Evolutionary conservation across 139 green algal species (phyloP).

Genomic region (Chlorella sp.): DNA sequence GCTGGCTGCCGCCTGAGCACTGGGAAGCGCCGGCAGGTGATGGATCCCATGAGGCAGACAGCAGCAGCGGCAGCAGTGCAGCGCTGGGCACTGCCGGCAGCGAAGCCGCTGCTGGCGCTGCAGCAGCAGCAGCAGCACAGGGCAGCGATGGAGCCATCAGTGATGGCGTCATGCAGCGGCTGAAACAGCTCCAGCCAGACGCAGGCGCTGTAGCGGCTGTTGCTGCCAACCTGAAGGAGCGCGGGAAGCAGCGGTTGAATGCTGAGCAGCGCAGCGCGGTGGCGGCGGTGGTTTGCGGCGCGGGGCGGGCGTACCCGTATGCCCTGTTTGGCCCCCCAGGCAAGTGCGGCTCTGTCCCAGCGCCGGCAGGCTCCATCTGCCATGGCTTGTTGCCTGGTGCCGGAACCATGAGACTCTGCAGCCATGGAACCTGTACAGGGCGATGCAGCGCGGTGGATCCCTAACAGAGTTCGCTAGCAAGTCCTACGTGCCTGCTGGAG

Average conservation of each 20-base stretch:
- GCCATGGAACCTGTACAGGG: too few relatives aligned
- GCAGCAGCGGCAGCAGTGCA: not conserved
- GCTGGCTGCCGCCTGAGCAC: conserved; percentile 14
- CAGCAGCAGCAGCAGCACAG: not conserved
- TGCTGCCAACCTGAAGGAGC: not conserved
- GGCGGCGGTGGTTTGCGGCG: conserved; percentile 55
- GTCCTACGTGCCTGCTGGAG: too few relatives aligned
- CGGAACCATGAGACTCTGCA: too few relatives aligned
- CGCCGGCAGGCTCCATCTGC: too few relatives aligned
- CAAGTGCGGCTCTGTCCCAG: too few relatives aligned
- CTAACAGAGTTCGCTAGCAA: too few relatives aligned
- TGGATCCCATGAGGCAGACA: not conserved
- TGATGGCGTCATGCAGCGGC: conserved; percentile 7
- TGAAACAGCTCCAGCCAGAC: conserved; percentile 1
- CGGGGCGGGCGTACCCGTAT: conserved; percentile 44
- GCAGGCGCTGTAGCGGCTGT: not conserved
- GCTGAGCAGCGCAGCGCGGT: conserved; percentile 68
- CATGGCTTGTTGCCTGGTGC: too few relatives aligned
- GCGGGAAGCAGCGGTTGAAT: conserved; percentile 55
- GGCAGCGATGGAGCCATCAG: not conserved
- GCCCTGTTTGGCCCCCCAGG: conserved; percentile 74
- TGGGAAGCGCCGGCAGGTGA: too few relatives aligned
- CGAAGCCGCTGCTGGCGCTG: not conserved
- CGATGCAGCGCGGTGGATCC: too few relatives aligned
- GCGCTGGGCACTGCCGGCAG: too few relatives aligned